Conservation (phyloP, 495 filamentous ascomycete species). For the Amorphotheca resinae region DNA sequence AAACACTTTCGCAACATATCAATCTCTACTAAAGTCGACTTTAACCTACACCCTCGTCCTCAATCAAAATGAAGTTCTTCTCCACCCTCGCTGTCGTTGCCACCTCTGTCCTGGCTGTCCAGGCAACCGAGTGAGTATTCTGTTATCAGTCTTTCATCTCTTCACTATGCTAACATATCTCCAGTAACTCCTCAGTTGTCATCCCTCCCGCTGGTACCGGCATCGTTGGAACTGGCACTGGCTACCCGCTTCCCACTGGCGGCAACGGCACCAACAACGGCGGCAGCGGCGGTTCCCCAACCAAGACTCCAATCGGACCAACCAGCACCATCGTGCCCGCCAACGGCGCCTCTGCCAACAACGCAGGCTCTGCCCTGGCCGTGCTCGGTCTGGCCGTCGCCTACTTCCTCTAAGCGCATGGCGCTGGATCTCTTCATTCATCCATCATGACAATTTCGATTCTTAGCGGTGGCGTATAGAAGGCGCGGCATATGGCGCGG, state of each 20-base stretch:
- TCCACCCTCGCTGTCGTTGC: conserved; percentile 13
- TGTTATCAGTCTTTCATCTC: too few species aligned
- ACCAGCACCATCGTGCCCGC: conserved; percentile 3
- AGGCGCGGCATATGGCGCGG: too few species aligned
- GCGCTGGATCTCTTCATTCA: background rate
- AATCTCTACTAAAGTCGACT: too few species aligned
- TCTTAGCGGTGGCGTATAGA: too few species aligned
- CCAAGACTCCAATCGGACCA: conserved; percentile 9
- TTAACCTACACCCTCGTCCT: too few species aligned
- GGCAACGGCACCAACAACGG: conserved; percentile 5
- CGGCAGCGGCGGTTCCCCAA: background rate
- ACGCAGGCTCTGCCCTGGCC: conserved; percentile 10
- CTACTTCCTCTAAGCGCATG: conserved; percentile 13
- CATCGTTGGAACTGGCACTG: conserved; percentile 1
- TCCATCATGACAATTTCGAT: too few species aligned
- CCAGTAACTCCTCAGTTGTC: conserved; percentile 12
- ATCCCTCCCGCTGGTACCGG: conserved; percentile 3
- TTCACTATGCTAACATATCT: background rate
- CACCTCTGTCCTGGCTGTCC: conserved; percentile 18
- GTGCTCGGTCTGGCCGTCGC: conserved; percentile 11
- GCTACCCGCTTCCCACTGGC: background rate
- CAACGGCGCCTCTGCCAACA: conserved; percentile 6
- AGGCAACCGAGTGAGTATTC: conserved; percentile 6
- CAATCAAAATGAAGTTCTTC: conserved; percentile 22
- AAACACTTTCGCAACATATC: too few species aligned